Percentiles rank a stretch among this genome's conserved stretches.
Conservation (phyloP, 768 basidiomycete genomes). For the Boletales sp. region DNA sequence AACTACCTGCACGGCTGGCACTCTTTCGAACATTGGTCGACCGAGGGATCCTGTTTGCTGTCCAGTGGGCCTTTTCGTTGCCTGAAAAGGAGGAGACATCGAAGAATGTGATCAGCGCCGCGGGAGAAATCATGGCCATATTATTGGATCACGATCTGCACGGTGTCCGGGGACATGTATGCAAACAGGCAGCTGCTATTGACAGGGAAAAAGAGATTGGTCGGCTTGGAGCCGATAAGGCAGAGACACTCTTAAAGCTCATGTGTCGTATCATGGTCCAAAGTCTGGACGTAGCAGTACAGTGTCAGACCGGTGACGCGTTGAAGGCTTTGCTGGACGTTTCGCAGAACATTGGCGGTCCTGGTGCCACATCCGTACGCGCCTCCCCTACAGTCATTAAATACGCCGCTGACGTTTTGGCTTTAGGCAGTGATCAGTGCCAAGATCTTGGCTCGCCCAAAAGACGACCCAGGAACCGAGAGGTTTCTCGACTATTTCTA, state of each 20-base stretch:
- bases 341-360: slow-evolving; percentile 42
- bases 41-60: slow-evolving; percentile 82
- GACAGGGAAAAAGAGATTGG: slow-evolving; percentile 58
- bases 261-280: slow-evolving; percentile 74
- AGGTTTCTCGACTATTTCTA: slow-evolving; percentile 94
- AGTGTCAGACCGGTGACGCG: slow-evolving; percentile 88
- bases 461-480: slow-evolving; percentile 85
- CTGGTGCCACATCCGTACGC: slow-evolving; percentile 36
- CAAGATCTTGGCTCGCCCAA: slow-evolving; percentile 53
- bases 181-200: slow-evolving; percentile 75
- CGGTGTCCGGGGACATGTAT: slow-evolving; percentile 79
- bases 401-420: slow-evolving; percentile 4
- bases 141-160: slow-evolving; percentile 89
- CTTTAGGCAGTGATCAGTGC: slow-evolving; percentile 29
- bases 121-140: slow-evolving; percentile 79
- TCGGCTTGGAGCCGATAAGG: slow-evolving; percentile 56
- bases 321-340: slow-evolving; percentile 81
- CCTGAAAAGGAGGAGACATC: slow-evolving; percentile 52
- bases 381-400: not conserved
- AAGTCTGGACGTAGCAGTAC: slow-evolving; percentile 80
- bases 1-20: slow-evolving; percentile 77
- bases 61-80: slow-evolving; percentile 87
- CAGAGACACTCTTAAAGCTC: slow-evolving; percentile 72
- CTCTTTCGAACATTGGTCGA: slow-evolving; percentile 88
- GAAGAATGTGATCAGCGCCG: slow-evolving; percentile 68